A percentile compares a stretch with the other conserved stretches of the same genome.
These are phyloP conservation scores for Geotrichum candidum DNA, from an alignment of 1,139 yeast genomes.

Conservation along the genomic window DNA sequence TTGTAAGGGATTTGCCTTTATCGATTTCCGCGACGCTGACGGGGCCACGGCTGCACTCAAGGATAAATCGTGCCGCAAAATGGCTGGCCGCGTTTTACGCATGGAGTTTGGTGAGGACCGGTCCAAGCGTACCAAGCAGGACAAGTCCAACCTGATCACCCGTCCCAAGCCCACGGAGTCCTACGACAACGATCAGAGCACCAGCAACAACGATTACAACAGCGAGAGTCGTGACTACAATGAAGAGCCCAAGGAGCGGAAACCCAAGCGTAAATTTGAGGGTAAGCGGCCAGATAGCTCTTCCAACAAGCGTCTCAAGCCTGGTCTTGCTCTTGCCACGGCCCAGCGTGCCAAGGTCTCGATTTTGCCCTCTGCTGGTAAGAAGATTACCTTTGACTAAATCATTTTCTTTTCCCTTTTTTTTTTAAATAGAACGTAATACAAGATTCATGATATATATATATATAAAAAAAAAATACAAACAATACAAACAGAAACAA, in stretches of 20 bases:
- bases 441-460: not conserved
- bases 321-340: slow-evolving; percentile 80
- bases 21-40: slow-evolving; percentile 74
- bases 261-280: slow-evolving; percentile 26
- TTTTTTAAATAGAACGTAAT: not conserved
- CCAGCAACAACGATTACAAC: slow-evolving; percentile 1
- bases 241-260: slow-evolving; percentile 5
- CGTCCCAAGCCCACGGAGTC: not conserved
- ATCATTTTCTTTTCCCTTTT: not conserved
- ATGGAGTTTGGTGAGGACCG: slow-evolving; percentile 95
- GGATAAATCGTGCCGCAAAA: slow-evolving; percentile 59
- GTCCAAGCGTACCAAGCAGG: slow-evolving; percentile 62
- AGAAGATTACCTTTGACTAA: slow-evolving; percentile 62
- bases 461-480: not conserved
- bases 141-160: slow-evolving; percentile 31
- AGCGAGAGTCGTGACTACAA: not conserved
- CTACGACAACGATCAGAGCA: not conserved
- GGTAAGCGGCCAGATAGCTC: slow-evolving; percentile 20
- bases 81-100: slow-evolving; percentile 71
- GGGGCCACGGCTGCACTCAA: slow-evolving; percentile 81
- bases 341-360: slow-evolving; percentile 91
- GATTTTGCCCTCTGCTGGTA: slow-evolving; percentile 86
- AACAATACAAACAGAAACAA: not conserved
- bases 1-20: slow-evolving; percentile 93
- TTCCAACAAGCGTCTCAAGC: slow-evolving; percentile 50